Base-by-base conservation (phyloP, 2,329 filamentous ascomycete genomes). In the Trichoderma gracile region DNA sequence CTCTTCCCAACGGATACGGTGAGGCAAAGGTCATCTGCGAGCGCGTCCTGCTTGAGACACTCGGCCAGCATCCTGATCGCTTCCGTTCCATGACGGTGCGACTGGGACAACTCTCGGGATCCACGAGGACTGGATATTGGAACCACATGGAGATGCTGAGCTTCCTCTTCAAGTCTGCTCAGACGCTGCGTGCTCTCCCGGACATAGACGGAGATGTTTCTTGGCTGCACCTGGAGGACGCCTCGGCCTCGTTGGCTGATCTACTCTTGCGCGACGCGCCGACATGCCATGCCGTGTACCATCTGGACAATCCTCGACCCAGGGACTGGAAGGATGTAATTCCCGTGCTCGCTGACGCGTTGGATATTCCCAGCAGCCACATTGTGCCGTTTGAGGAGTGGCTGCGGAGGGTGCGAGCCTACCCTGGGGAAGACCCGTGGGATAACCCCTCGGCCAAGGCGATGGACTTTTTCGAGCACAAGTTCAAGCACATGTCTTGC, bases 21-120 rank as follows among this genome's bases (percentile, higher is more conserved):
- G 82, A 85, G 5, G 83, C 81, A 2, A 85, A 86, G 66, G 79
- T 70, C 46, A 75, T 76, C 0, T 85, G 82, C 68, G 82, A 85
- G 68, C 69, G 73, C 3, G 81, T 85, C 72, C 74, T 86, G 0
- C 77, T 80, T 47, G 73, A 78, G 55, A 85, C 83, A 0, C 70
- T 84, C 1, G 78, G 79, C 64, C 68, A 72, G n/a, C 70, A 80
- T 65, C 78, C 78, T 0, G 63, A 74, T 0, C 71, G 67, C 1
- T 83, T 85, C 73, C 76, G 77, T 15, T 65, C 79, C 1, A 81
- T 79, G 74, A 71, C 71, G 0, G 78, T 81, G 0, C 78, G 84
- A 0, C 74, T 79, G 0, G 84, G 81, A 0, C 84, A 87, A 69
- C 81, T 87, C 46, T 76, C 83, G 1, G 84, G 84, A 0, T 81